Percentiles rank a stretch among this genome's conserved stretches.
These are phyloP conservation scores for Mariannaea sp. DNA, from an alignment of 2,329 filamentous ascomycete genomes.

Conservation along the genomic window DNA sequence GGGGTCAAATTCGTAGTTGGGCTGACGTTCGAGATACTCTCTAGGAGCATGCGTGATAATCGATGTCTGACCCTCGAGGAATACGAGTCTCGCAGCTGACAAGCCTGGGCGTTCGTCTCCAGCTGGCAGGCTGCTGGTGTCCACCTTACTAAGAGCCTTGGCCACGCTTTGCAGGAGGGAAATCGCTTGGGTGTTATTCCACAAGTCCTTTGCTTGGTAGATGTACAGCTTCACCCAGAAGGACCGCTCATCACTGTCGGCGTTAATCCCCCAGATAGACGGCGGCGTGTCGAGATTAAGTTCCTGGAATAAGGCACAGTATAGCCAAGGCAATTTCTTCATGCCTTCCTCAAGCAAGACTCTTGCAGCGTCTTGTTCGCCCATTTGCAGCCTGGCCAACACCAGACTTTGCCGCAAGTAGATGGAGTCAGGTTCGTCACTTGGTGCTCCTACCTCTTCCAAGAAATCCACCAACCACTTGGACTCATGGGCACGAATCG, in stretches of 20 bases:
- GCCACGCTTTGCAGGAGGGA: constrained; percentile 72
- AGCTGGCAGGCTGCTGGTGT: constrained; percentile 45
- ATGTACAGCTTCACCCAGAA: constrained; percentile 79
- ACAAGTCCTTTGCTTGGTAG: constrained; percentile 77
- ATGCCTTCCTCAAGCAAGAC: constrained; percentile 70
- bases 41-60: constrained; percentile 73
- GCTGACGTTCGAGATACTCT: constrained; percentile 64
- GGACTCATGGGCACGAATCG: constrained; percentile 78
- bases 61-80: constrained; percentile 74
- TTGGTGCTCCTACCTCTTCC: constrained; percentile 47
- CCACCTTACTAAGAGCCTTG: constrained; percentile 55
- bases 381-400: constrained; percentile 74
- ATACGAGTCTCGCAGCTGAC: constrained; percentile 73
- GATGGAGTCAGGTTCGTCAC: constrained; percentile 51
- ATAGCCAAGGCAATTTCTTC: constrained; percentile 80
- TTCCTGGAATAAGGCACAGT: constrained; percentile 77
- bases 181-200: constrained; percentile 77
- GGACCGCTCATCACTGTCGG: constrained; percentile 63
- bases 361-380: constrained; percentile 68
- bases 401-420: constrained; percentile 79
- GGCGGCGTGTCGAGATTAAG: constrained; percentile 79
- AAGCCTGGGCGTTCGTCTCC: constrained; percentile 48
- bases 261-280: constrained; percentile 79
- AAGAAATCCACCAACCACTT: constrained; percentile 75
- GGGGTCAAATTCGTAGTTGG: constrained; percentile 80